Conservation (phyloP, 345 rosid genomes). For the Arabidopsis arenosa region DNA sequence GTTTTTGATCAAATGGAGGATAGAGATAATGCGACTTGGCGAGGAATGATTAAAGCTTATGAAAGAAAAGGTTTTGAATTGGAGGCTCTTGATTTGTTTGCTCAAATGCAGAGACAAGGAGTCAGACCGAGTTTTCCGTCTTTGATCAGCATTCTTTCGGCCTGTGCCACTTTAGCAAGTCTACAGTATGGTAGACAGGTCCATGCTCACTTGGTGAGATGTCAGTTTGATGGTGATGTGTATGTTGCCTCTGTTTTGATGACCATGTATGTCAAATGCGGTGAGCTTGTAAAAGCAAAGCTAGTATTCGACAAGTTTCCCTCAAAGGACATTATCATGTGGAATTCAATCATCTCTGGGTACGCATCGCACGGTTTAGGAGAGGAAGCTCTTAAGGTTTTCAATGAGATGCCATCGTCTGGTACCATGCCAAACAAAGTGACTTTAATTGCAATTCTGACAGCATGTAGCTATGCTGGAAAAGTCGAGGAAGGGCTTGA, state of each 20-base stretch:
- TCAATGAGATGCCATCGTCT: constrained; percentile 61
- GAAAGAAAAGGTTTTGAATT: constrained; percentile 74
- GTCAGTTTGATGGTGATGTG: constrained; percentile 65
- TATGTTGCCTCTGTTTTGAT: constrained; percentile 81
- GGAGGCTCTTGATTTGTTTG: constrained; percentile 67
- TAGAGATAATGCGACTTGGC: constrained; percentile 74
- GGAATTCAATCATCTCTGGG: constrained; percentile 82
- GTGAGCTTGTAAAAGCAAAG: constrained; percentile 71
- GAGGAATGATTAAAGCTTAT: constrained; percentile 71
- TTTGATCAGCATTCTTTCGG: constrained; percentile 70
- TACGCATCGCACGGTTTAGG: constrained; percentile 79
- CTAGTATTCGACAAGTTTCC: constrained; percentile 63
- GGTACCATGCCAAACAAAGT: constrained; percentile 68
- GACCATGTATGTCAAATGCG: constrained; percentile 82
- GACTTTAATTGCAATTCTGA: constrained; percentile 73
- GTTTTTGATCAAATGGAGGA: constrained; percentile 62
- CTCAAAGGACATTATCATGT: constrained; percentile 73
- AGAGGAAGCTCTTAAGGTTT: constrained; percentile 66
- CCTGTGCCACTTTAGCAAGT: constrained; percentile 70
- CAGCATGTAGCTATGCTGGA: constrained; percentile 84
- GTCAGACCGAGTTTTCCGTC: constrained; percentile 63
- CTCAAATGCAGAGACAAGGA: constrained; percentile 66
- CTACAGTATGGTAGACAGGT: constrained; percentile 76
- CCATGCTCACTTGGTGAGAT: constrained; percentile 70
- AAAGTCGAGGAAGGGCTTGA: constrained; percentile 67